Base-by-base conservation (phyloP, 805 yeast genomes). In the Candida ponderosae region DNA sequence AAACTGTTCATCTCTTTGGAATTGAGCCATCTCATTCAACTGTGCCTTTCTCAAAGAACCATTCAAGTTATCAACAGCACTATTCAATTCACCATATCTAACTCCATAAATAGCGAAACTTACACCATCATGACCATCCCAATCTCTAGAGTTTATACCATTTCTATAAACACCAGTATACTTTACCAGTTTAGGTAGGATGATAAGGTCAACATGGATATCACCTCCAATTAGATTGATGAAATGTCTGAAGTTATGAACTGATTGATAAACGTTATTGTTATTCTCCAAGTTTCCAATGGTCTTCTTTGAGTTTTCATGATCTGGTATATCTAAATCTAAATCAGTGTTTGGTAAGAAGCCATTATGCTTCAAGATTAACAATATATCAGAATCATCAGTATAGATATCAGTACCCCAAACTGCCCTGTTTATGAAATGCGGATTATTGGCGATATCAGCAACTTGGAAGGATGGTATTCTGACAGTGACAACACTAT, bases 361-460 rank as follows among this genome's bases (percentile, higher is more conserved):
- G 60, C 96, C 96, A 42, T 78, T 63, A 50, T 93, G 97, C 43
- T 76, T 72, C 36, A 90, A 61, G 0, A 79, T 81, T 5, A 84
- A 68, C 28, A 90, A 68, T 2, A 89, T 63, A 56, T 90, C 96
- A 1, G 95, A 82, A 57, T 90, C 98, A 58, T 93, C 97, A 0
- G 97, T 85, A 58, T 90, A 93, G 1, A 93, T 66, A 32, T 89
- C 95, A 2, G 89, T 74, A 2, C 98, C 98, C 97, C 97, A 90
- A 2, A 88, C 44, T 33, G 72, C 70, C 18, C 58, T 42, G 15
- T 48, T 42, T 14, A 33, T 38, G 29, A 44, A 52, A 32, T 50
- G 42, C 23, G 40, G 35, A 37, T 51, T 54, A 40, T 54, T 54
- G 15, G 31, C 39, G 10, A 52, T 33, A 26, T 54, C 52, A 13